phyloP scores from a whole-genome alignment of 2,329 filamentous ascomycete species.

The Basipetospora sp. region DNA sequence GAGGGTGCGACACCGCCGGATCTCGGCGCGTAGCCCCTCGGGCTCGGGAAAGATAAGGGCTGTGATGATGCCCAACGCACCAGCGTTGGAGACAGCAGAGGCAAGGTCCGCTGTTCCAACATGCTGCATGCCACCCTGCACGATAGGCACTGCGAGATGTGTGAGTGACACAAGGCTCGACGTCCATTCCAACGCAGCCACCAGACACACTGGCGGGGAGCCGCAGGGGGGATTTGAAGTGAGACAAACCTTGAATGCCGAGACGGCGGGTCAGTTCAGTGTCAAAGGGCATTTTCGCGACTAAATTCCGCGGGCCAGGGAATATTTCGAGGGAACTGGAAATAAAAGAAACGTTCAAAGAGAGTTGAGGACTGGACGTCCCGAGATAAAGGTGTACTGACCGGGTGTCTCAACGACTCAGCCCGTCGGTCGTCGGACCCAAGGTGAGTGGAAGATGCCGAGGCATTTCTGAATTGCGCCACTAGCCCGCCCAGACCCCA shows the following conservation, averaged over 20 bases:
- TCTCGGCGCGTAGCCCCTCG: conserved; percentile 84
- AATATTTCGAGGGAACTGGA: too few species aligned
- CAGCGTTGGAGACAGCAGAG: conserved; percentile 65
- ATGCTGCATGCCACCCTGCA: conserved; percentile 81
- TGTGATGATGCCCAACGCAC: conserved; percentile 68
- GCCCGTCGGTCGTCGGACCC: too few species aligned
- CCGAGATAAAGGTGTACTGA: too few species aligned
- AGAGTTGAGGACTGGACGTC: too few species aligned
- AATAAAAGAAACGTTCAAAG: too few species aligned
- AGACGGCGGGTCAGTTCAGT: conserved; percentile 43
- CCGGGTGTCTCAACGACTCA: too few species aligned
- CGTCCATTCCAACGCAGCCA: too few species aligned
- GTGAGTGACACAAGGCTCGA: neutral
- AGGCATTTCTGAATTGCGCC: too few species aligned
- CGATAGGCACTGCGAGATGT: conserved; percentile 48
- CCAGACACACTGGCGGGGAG: too few species aligned
- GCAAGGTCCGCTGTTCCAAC: conserved; percentile 69
- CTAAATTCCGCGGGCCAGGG: too few species aligned
- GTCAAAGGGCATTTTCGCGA: conserved; percentile 36
- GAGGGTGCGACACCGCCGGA: conserved; percentile 68
- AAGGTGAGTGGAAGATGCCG: too few species aligned
- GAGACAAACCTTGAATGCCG: conserved; percentile 33
- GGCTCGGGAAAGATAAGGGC: conserved; percentile 86
- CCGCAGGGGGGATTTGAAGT: neutral
- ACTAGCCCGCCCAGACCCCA: too few species aligned